Conservation (phyloP, 768 basidiomycete genomes). For the Grammothele lineata region DNA sequence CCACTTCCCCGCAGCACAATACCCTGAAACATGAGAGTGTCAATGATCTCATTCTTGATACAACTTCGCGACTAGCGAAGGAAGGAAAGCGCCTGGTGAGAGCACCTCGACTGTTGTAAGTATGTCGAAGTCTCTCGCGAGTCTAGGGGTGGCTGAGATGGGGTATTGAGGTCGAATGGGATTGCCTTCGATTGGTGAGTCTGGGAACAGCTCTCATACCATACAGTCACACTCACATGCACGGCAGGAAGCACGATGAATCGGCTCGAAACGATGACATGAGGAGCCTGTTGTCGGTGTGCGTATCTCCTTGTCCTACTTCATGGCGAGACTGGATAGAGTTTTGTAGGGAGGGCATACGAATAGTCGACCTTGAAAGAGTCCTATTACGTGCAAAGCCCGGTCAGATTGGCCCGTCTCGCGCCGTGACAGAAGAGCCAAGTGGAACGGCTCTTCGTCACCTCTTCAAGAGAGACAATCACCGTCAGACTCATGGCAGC, state of each 20-base stretch:
- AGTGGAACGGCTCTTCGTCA: too few relatives aligned
- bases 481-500: too few relatives aligned
- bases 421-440: too few relatives aligned
- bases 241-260: conserved; percentile 12
- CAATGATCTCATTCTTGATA: conserved; percentile 14
- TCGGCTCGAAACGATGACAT: conserved; percentile 9
- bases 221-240: too few relatives aligned
- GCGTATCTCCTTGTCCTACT: too few relatives aligned
- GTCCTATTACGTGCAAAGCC: conserved; percentile 6
- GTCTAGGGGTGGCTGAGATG: not conserved
- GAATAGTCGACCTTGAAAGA: conserved; percentile 4
- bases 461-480: too few relatives aligned
- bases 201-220: too few relatives aligned
- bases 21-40: conserved; percentile 1
- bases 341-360: conserved; percentile 12
- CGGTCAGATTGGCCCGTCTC: too few relatives aligned
- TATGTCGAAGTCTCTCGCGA: not conserved
- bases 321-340: too few relatives aligned
- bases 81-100: conserved; percentile 15
- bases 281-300: conserved; percentile 10
- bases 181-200: conserved; percentile 18
- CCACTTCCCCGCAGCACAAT: not conserved
- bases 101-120: conserved; percentile 18
- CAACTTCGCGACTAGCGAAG: conserved; percentile 7
- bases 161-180: conserved; percentile 9